Conservation (phyloP, 768 basidiomycete species). For the Boletus coccyginus region DNA sequence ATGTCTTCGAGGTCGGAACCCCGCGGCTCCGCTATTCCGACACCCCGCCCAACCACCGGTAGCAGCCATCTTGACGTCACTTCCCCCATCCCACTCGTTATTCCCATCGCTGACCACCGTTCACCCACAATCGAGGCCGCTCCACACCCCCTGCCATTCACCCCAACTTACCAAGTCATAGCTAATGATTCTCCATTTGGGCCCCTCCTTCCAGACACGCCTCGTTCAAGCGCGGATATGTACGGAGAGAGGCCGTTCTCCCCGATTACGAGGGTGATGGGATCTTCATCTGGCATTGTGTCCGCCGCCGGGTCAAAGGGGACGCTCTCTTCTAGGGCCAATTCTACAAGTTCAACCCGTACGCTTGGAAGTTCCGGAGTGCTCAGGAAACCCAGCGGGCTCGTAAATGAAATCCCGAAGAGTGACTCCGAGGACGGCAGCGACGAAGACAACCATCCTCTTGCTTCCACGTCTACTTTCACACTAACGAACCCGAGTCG, state of each 20-base stretch:
- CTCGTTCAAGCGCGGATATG: conserved; percentile 27
- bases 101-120: neutral
- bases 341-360: conserved; percentile 10
- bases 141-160: conserved; percentile 14
- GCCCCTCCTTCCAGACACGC: conserved; percentile 29
- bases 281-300: conserved; percentile 5
- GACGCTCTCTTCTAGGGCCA: conserved; percentile 7
- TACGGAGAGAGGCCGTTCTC: conserved; percentile 29
- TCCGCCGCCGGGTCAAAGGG: conserved; percentile 3
- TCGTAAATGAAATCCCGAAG: conserved; percentile 13
- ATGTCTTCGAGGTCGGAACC: neutral
- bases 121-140: neutral
- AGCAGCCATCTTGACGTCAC: neutral
- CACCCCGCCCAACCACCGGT: neutral
- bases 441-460: neutral
- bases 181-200: conserved; percentile 30
- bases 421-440: neutral
- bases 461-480: neutral
- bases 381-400: conserved; percentile 16
- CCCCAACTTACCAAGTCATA: conserved; percentile 14
- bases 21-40: neutral
- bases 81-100: conserved; percentile 12
- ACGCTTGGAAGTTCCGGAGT: conserved; percentile 6
- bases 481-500: neutral
- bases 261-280: conserved; percentile 24